Conservation (phyloP, 805 yeast species). For the Candida silvicultrix region DNA sequence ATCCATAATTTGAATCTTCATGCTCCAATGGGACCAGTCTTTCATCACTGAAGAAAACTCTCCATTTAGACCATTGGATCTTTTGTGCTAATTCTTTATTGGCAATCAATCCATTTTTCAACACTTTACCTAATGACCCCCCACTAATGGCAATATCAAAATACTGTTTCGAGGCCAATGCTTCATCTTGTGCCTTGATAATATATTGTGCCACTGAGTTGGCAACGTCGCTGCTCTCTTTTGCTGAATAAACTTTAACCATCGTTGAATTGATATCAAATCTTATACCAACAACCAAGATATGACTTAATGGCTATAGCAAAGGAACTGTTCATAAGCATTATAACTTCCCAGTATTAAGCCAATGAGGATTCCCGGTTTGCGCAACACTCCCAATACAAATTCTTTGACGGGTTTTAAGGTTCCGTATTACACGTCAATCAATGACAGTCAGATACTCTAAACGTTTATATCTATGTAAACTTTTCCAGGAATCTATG, state of each 20-base stretch:
- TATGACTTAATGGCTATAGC: too few relatives aligned
- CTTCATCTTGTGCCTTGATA: slow-evolving; percentile 54
- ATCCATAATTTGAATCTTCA: slow-evolving; percentile 81
- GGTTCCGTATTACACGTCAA: neutral
- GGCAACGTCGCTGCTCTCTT: slow-evolving; percentile 56
- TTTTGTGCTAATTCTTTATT: slow-evolving; percentile 36
- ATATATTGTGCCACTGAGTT: slow-evolving; percentile 58
- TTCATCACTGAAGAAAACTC: slow-evolving; percentile 84
- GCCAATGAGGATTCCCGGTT: neutral
- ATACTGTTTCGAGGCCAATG: slow-evolving; percentile 32
- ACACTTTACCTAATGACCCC: slow-evolving; percentile 77
- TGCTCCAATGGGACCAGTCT: slow-evolving; percentile 79
- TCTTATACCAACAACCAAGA: too few relatives aligned
- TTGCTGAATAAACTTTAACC: slow-evolving; percentile 33
- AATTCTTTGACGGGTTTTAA: neutral
- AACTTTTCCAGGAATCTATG: slow-evolving; percentile 10
- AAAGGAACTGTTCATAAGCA: too few relatives aligned
- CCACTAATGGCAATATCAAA: slow-evolving; percentile 86
- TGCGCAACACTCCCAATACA: neutral
- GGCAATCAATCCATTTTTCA: slow-evolving; percentile 57
- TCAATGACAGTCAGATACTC: neutral
- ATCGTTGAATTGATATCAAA: too few relatives aligned
- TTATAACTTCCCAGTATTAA: too few relatives aligned
- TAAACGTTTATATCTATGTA: neutral
- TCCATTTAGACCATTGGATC: slow-evolving; percentile 70